Conservation (phyloP, 805 yeast genomes). For the Cyberlindnera saturnus region DNA sequence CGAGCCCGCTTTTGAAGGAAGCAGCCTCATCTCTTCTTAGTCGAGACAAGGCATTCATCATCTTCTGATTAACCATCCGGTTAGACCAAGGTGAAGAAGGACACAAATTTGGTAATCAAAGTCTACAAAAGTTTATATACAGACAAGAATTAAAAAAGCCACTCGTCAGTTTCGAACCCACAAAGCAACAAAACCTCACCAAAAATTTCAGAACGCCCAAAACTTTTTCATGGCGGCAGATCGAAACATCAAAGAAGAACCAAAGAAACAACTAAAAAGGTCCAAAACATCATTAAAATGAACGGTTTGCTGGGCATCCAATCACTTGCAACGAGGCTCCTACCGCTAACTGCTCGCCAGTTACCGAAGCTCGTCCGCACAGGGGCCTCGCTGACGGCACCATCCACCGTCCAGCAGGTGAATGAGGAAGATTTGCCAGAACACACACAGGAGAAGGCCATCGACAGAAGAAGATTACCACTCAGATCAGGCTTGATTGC, state of each 20-base stretch:
- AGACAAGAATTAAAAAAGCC: too few relatives aligned
- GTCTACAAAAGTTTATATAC: too few relatives aligned
- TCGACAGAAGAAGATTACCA: slow-evolving; percentile 66
- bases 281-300: slow-evolving; percentile 3
- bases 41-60: too few relatives aligned
- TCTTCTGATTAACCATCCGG: too few relatives aligned
- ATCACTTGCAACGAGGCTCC: slow-evolving; percentile 9
- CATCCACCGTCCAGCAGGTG: slow-evolving; percentile 25
- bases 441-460: slow-evolving; percentile 65
- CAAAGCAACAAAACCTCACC: too few relatives aligned
- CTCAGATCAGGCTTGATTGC: slow-evolving; percentile 81
- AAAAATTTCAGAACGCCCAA: too few relatives aligned
- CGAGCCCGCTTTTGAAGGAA: too few relatives aligned
- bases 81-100: too few relatives aligned
- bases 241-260: not conserved
- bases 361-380: slow-evolving; percentile 26
- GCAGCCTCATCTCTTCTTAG: too few relatives aligned
- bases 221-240: too few relatives aligned
- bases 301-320: slow-evolving; percentile 11
- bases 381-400: slow-evolving; percentile 31
- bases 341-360: slow-evolving; percentile 6
- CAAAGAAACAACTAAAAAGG: not conserved
- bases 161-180: too few relatives aligned
- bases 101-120: too few relatives aligned
- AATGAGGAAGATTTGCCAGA: slow-evolving; percentile 42